phyloP scores from a whole-genome alignment of 2,329 filamentous ascomycete genomes.

The Aspergillus bombycis region DNA sequence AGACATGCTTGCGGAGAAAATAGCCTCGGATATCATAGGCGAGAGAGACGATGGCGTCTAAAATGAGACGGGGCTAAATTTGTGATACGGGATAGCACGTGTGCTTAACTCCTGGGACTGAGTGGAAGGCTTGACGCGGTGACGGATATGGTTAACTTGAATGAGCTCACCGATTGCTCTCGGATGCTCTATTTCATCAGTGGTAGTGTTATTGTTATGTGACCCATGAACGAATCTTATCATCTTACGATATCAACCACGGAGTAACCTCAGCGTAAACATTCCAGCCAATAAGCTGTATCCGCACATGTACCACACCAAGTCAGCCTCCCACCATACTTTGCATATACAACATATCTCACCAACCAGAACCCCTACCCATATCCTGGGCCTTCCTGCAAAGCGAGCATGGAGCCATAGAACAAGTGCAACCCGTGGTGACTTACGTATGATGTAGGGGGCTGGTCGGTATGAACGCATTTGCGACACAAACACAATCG shows the following conservation, averaged over 20 bases:
- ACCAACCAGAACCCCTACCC: not conserved
- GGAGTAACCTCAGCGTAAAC: not conserved
- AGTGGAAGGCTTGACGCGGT: not conserved
- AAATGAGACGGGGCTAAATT: not conserved
- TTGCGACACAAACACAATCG: not conserved
- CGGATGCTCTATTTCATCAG: not conserved
- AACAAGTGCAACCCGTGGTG: slow-evolving; percentile 1
- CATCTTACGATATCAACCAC: not conserved
- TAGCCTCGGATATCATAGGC: slow-evolving; percentile 35
- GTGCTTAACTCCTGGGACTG: not conserved
- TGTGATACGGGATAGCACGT: not conserved
- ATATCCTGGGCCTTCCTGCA: not conserved
- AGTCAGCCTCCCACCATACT: not conserved
- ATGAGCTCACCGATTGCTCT: not conserved
- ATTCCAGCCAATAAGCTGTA: not conserved
- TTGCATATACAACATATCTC: not conserved
- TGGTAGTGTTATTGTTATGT: not conserved
- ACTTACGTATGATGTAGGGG: slow-evolving; percentile 10
- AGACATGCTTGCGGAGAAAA: slow-evolving; percentile 50
- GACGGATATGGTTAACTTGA: not conserved
- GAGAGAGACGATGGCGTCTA: not conserved
- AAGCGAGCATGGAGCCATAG: not conserved
- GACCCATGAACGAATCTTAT: not conserved
- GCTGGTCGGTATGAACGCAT: slow-evolving; percentile 4
- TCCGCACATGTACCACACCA: not conserved